Base-by-base conservation (phyloP, 192 early-diverging fungal genomes). In the Backusella morwellensis region DNA sequence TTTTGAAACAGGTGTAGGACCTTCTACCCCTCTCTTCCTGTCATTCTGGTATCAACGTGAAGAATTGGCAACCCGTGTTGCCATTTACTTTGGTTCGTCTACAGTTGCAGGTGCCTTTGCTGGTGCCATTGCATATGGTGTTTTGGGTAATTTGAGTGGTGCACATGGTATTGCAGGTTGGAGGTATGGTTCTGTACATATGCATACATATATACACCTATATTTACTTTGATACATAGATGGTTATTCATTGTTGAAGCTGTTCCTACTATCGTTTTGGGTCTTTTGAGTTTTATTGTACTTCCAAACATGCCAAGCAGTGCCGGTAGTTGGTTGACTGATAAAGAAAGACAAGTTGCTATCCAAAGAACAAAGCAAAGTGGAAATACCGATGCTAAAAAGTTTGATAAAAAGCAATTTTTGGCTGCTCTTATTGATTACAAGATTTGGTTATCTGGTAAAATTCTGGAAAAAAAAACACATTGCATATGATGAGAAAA, bases 211-310 rank as follows among this genome's bases (percentile, higher is more conserved):
- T 14, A 44, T 19, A 36, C n/a, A 34, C 19, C 12, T 68, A 26
- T 69, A 36, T 50, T 35, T 17, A 44, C 9, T 35, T n/a, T 50
- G 47, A 5, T 1, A 50, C 1, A 50, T 21, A 77, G 88, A 78
- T 87, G 92, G 84, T 78, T 95, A 41, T 95, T 95, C 76, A 89
- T 95, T 23, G 80, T 92, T n/a, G 91, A 93, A 80, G 88, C 89
- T 21, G 70, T 90, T 23, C 90, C 90, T 2, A 91, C 90, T 1
- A 86, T 93, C 35, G 68, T 81, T 1, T 78, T 93, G 15, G 90
- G 90, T 0, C 41, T 90, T 17, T 5, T 90, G 32, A 84, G 86
- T 2, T 84, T 87, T 44, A 77, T 89, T 14, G 54, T 90, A 7
- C 79, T 93, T 34, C 86, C 89, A 1, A 87, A 92, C 38, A 83